Conservation (phyloP, 2,329 filamentous ascomycete species). For the Clarireedia paspali region DNA sequence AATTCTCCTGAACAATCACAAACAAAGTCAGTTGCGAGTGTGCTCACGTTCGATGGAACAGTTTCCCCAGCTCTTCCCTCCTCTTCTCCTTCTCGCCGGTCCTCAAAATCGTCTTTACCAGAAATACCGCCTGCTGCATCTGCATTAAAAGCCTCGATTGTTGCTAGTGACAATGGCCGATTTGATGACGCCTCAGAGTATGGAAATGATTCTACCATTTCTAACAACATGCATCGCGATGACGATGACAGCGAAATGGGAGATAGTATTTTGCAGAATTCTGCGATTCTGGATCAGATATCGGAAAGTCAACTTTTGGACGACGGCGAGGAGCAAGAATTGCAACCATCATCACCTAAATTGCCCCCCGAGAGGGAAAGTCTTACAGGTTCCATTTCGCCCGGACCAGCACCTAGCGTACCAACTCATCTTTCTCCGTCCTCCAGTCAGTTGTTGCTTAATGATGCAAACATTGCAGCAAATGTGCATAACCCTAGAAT, state of each 20-base stretch:
- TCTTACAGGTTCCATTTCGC: neutral
- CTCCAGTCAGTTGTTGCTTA: constrained; percentile 22
- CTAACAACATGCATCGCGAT: constrained; percentile 15
- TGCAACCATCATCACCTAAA: constrained; percentile 19
- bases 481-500: neutral
- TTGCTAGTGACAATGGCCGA: constrained; percentile 25
- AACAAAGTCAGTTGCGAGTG: constrained; percentile 31
- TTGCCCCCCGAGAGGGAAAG: neutral
- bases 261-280: constrained; percentile 25
- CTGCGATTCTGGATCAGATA: constrained; percentile 27
- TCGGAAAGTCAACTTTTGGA: constrained; percentile 25
- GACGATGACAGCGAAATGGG: constrained; percentile 17
- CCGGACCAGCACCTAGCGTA: constrained; percentile 43
- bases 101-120: constrained; percentile 15
- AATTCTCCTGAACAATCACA: constrained; percentile 19
- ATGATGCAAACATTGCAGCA: neutral
- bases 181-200: constrained; percentile 31
- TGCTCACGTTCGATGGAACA: constrained; percentile 12
- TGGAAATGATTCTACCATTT: constrained; percentile 19
- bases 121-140: constrained; percentile 1
- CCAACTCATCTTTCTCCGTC: constrained; percentile 30
- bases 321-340: constrained; percentile 24
- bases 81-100: constrained; percentile 12
- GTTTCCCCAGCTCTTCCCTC: constrained; percentile 16
- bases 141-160: constrained; percentile 13